Percentiles rank a stretch among this genome's conserved stretches.
These are phyloP conservation scores for Ophiognomonia clavigignenti-juglandacearum DNA, from an alignment of 2,329 filamentous ascomycete genomes.

Conservation along the genomic window DNA sequence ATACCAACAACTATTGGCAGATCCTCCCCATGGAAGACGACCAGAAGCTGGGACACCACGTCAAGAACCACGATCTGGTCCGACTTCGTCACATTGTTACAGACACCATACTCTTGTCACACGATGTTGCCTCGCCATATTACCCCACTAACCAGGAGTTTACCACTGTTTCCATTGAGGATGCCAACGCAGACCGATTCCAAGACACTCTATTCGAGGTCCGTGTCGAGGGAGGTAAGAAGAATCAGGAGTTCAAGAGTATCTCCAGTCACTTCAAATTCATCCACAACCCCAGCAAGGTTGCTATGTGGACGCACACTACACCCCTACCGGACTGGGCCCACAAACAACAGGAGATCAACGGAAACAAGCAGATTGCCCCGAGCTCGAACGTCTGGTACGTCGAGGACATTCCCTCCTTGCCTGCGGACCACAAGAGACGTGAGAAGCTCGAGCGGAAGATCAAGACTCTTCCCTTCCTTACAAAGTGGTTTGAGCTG, in stretches of 20 bases:
- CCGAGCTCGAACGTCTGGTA: constrained; percentile 93
- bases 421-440: constrained; percentile 67
- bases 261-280: constrained; percentile 93
- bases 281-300: constrained; percentile 88
- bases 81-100: constrained; percentile 84
- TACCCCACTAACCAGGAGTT: constrained; percentile 99
- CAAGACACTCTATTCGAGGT: constrained; percentile 95
- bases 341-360: constrained; percentile 97
- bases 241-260: constrained; percentile 79
- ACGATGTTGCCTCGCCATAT: constrained; percentile 95
- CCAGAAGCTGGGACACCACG: constrained; percentile 53
- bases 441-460: constrained; percentile 70
- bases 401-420: constrained; percentile 82
- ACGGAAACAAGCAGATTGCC: constrained; percentile 93
- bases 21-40: constrained; percentile 67
- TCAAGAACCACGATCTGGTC: constrained; percentile 81
- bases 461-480: constrained; percentile 80
- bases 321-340: constrained; percentile 96
- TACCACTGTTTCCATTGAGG: constrained; percentile 70
- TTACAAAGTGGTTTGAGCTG: constrained; percentile 92
- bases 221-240: constrained; percentile 80
- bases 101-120: constrained; percentile 79
- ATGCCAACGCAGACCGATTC: constrained; percentile 67
- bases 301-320: constrained; percentile 98
- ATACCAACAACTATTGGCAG: constrained; percentile 99